Evolutionary conservation across 352 stramenopile species (phyloP).

Genomic region (Phytopythium montanum): DNA sequence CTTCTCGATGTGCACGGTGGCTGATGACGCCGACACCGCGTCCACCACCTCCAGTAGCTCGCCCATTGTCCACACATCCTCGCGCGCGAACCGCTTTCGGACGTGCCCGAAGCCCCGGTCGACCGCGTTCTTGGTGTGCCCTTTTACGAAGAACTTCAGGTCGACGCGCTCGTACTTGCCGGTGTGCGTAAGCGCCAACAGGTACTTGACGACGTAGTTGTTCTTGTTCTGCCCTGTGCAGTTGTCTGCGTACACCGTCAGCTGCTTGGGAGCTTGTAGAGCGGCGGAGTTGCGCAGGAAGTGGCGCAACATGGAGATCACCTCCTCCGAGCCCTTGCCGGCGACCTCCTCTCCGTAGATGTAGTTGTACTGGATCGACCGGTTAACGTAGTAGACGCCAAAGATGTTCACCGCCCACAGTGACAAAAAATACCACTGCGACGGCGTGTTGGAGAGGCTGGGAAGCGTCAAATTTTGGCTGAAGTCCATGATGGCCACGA

Average conservation of each 20-base stretch:
- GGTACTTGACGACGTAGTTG: constrained; percentile 10
- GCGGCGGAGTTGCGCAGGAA: background rate
- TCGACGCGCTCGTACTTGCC: background rate
- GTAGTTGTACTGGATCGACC: constrained; percentile 10
- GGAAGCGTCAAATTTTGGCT: constrained; percentile 16
- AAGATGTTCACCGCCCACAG: constrained; percentile 15
- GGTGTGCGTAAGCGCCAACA: constrained; percentile 6
- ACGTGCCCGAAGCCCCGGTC: constrained; percentile 17
- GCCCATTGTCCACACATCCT: constrained; percentile 12
- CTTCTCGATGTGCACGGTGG: constrained; percentile 2
- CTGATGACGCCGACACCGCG: background rate
- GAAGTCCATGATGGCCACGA: constrained; percentile 16
- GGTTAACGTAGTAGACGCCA: constrained; percentile 16
- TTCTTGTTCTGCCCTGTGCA: constrained; percentile 17
- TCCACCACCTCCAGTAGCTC: constrained; percentile 10
- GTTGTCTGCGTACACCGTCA: constrained; percentile 14
- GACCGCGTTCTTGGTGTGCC: constrained; percentile 13
- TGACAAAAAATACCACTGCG: constrained; percentile 19
- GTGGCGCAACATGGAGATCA: constrained; percentile 10
- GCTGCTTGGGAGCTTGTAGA: background rate
- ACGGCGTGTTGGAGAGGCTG: constrained; percentile 8
- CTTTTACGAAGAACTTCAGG: constrained; percentile 21
- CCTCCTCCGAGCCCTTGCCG: constrained; percentile 17
- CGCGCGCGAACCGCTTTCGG: constrained; percentile 4
- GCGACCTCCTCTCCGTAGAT: constrained; percentile 12